Base-by-base conservation (phyloP, 495 filamentous ascomycete species). In the Geoglossum glabrum region DNA sequence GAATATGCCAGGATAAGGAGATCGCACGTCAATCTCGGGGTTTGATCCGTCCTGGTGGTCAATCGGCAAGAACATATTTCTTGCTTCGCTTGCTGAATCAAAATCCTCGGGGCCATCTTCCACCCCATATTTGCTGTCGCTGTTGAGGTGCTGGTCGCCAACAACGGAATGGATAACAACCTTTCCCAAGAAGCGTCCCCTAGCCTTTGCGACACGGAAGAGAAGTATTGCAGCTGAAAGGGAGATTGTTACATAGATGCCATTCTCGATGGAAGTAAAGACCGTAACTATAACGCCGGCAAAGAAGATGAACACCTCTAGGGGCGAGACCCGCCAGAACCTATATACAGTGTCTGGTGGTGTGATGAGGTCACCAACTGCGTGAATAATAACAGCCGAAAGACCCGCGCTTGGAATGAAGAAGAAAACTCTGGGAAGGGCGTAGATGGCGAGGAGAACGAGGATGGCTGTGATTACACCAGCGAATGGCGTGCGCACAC, bases 311-410 rank as follows among this genome's bases (percentile, higher is more conserved):
- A 90, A 55, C 1, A 88, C 85, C 65, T 98, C 92, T 1, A 97
- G 64, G 0, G 93, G 92, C 6, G 86, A 89, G 13, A 95, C 84
- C 9, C 82, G 74, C 92, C 93, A 98, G 73, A 98, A 98, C 66
- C 92, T 85, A 70, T 96, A 97, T 7, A 97, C 76, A 0, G 85
- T 88, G 65, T 95, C 90, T 7, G 93, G 92, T 1, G 90, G 80
- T 0, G 93, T 96, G 70, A 98, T 90, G 52, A 98, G 69, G 64
- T 98, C 92, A 58, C 87, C 87, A 25, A 98, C 92, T 23, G 93
- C 92, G 66, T 98, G 92, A 65, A 98, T 97, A 62, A 98, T 98
- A 66, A 98, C 88, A 51, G 82, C 92, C 8, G 93, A 76, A n/a
- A 98, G 79, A 6, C 80, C 75, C 2, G 92, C 81, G 59, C 77